A percentile compares a stretch with the other conserved stretches of the same genome.
Evolutionary conservation across 345 rosid species (phyloP).

Genomic region (Populus davidiana): DNA sequence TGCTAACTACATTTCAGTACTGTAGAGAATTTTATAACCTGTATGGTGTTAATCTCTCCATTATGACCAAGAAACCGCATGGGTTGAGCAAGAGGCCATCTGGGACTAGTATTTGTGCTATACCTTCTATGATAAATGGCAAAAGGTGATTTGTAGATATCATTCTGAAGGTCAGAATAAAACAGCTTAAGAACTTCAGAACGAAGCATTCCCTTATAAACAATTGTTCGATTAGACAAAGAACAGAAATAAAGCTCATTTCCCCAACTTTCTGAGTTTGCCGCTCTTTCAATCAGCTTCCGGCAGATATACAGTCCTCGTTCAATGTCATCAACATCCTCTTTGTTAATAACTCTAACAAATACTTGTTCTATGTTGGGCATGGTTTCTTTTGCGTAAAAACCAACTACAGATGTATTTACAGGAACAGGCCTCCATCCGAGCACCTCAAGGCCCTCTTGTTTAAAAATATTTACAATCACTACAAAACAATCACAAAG

Average conservation of each 20-base stretch:
- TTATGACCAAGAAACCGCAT: constrained; percentile 99
- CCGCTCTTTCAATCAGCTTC: constrained; percentile 75
- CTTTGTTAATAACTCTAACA: constrained; percentile 82
- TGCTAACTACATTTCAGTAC: not conserved
- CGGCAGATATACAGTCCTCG: constrained; percentile 91
- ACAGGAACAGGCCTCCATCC: constrained; percentile 98
- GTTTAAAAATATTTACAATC: constrained; percentile 66
- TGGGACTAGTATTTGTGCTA: constrained; percentile 98
- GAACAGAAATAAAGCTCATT: constrained; percentile 87
- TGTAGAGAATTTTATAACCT: constrained; percentile 41
- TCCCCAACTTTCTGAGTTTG: constrained; percentile 69
- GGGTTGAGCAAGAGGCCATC: constrained; percentile 99
- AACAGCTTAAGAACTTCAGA: constrained; percentile 89
- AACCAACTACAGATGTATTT: constrained; percentile 79
- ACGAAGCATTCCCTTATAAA: constrained; percentile 99
- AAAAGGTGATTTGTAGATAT: constrained; percentile 70
- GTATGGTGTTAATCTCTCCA: constrained; percentile 98
- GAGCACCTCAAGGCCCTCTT: constrained; percentile 94
- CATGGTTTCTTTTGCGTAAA: constrained; percentile 90
- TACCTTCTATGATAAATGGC: constrained; percentile 96
- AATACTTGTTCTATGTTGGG: constrained; percentile 92
- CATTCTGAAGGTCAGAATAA: constrained; percentile 78
- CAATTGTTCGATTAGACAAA: constrained; percentile 86
- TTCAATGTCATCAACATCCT: constrained; percentile 83
- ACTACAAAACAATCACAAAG: constrained; percentile 42